Conservation (phyloP, 2,329 filamentous ascomycete species). For the Pyrenophora graminea region DNA sequence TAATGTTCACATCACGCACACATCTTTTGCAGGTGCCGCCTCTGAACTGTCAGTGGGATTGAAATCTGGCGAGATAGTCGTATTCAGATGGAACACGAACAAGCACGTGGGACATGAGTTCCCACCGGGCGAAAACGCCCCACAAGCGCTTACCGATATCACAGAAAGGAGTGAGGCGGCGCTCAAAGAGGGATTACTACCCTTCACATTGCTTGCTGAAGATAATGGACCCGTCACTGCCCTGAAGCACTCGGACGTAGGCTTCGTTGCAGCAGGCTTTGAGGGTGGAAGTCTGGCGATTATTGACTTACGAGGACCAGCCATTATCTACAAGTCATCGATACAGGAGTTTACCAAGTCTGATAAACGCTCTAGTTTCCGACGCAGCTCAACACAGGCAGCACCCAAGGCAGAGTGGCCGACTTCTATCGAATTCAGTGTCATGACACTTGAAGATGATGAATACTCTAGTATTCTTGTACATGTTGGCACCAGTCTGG, state of each 20-base stretch:
- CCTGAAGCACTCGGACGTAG: conserved; percentile 84
- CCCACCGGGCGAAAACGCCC: conserved; percentile 54
- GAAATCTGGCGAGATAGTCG: conserved; percentile 77
- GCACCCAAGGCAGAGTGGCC: conserved; percentile 69
- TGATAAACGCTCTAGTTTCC: conserved; percentile 77
- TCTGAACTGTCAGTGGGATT: conserved; percentile 86
- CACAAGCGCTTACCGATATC: conserved; percentile 70
- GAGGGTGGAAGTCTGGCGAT: conserved; percentile 80
- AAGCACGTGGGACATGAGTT: conserved; percentile 68
- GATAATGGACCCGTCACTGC: conserved; percentile 80
- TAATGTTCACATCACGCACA: conserved; percentile 74
- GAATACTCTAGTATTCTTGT: conserved; percentile 92
- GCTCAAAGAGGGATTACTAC: conserved; percentile 79
- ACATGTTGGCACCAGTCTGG: conserved; percentile 85
- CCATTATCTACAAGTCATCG: conserved; percentile 76
- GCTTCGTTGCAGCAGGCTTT: conserved; percentile 86
- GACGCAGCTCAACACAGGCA: conserved; percentile 57
- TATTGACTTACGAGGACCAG: conserved; percentile 84
- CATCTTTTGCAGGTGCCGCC: conserved; percentile 78
- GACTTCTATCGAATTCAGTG: conserved; percentile 84
- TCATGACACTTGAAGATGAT: conserved; percentile 88
- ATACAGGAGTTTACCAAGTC: conserved; percentile 74
- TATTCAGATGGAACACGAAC: conserved; percentile 90
- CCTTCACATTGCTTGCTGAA: conserved; percentile 80
- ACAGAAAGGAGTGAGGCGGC: conserved; percentile 70